Evolutionary conservation across 78 protist genomes (phyloP).

Genomic region (Dictyostelium capitatum): DNA sequence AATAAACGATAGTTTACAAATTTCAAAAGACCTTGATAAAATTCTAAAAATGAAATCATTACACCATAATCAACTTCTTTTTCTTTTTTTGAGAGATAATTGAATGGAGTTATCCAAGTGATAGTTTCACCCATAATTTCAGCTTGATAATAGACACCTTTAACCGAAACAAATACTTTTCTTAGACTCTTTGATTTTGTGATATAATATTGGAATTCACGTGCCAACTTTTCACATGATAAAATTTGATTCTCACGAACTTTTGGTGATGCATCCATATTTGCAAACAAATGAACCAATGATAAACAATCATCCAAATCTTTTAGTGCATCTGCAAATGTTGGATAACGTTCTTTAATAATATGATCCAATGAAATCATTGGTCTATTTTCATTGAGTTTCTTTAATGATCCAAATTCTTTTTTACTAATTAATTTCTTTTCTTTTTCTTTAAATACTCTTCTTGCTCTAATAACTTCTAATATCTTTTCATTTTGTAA

Average conservation of each 20-base stretch:
- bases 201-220: conserved; percentile 89
- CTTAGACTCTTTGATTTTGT: conserved; percentile 49
- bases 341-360: conserved; percentile 94
- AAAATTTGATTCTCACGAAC: conserved; percentile 51
- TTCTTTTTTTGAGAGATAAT: conserved; percentile 71
- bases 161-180: conserved; percentile 96
- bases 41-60: conserved; percentile 93
- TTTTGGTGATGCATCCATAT: conserved; percentile 36
- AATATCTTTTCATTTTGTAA: conserved; percentile 96
- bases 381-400: conserved; percentile 52
- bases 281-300: conserved; percentile 91
- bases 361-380: conserved; percentile 59
- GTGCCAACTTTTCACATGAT: conserved; percentile 70
- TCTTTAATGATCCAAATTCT: conserved; percentile 14
- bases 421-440: conserved; percentile 47
- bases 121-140: conserved; percentile 90
- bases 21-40: conserved; percentile 88
- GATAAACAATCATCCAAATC: conserved; percentile 97
- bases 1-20: conserved; percentile 94
- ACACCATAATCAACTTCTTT: conserved; percentile 91
- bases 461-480: conserved; percentile 88
- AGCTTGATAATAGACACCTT: conserved; percentile 97
- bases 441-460: conserved; percentile 25
- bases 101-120: conserved; percentile 97
- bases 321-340: conserved; percentile 94